Conservation (phyloP, 768 basidiomycete genomes). For the Holtermanniella nyarrowii region DNA sequence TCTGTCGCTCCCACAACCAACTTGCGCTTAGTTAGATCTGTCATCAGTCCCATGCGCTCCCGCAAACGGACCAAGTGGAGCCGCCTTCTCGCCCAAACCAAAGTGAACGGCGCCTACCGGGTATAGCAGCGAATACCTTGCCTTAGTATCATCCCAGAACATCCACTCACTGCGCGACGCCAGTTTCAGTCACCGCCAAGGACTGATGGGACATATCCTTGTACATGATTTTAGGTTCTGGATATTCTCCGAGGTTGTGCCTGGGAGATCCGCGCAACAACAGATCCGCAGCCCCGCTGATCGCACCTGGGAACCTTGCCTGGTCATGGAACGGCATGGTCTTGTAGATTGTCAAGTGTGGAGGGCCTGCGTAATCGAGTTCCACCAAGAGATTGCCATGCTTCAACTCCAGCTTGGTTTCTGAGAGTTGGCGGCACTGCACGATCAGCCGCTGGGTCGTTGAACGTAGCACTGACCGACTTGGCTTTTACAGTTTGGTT, state of each 20-base stretch:
- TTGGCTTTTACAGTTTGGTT: too few species aligned
- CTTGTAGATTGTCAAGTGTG: not conserved
- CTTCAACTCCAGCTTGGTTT: not conserved
- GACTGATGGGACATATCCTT: not conserved
- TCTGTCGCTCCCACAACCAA: slow-evolving; percentile 30
- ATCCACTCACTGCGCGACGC: not conserved
- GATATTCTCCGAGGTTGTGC: not conserved
- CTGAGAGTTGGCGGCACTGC: not conserved
- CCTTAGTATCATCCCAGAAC: slow-evolving; percentile 1
- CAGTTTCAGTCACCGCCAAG: not conserved
- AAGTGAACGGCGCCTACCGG: slow-evolving; percentile 13
- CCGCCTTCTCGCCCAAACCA: slow-evolving; percentile 35
- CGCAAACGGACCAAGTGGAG: slow-evolving; percentile 18
- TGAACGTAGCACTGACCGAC: too few species aligned
- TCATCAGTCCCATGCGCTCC: not conserved
- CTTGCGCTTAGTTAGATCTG: slow-evolving; percentile 20
- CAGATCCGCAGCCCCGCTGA: not conserved
- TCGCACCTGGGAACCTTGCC: not conserved
- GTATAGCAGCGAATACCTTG: not conserved
- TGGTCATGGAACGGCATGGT: not conserved
- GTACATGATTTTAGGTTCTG: not conserved
- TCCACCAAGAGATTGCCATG: not conserved
- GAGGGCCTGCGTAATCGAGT: not conserved
- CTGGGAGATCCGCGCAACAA: too few species aligned
- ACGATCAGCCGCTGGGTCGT: not conserved